phyloP scores from a whole-genome alignment of 2,329 filamentous ascomycete species.

The Zymoseptoria pseudotritici region DNA sequence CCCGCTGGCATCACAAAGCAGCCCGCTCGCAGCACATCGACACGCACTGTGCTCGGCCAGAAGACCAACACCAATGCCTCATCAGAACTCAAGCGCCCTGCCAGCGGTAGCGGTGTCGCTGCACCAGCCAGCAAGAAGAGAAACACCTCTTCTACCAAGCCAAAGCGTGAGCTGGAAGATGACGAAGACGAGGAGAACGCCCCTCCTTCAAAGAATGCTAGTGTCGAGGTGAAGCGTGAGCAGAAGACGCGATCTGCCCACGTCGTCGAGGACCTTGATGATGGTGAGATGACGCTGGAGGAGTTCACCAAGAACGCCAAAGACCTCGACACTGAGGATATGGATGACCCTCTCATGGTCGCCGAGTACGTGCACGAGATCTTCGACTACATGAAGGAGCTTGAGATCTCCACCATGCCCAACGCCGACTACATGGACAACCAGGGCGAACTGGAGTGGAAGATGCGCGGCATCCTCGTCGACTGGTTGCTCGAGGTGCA shows the following conservation, averaged over 20 bases:
- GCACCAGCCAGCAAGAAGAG: constrained; percentile 62
- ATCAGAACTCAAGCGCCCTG: constrained; percentile 62
- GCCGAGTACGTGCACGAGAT: constrained; percentile 96
- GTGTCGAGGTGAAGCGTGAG: constrained; percentile 35
- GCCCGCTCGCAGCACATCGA: constrained; percentile 43
- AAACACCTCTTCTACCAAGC: constrained; percentile 47
- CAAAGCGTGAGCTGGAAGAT: constrained; percentile 41
- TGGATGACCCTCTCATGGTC: constrained; percentile 94
- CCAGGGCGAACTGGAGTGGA: constrained; percentile 94
- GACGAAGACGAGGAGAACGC: constrained; percentile 57
- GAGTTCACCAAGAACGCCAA: constrained; percentile 41
- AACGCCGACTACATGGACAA: constrained; percentile 93
- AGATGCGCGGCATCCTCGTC: constrained; percentile 92
- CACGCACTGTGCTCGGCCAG: constrained; percentile 54
- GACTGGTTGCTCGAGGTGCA: constrained; percentile 99
- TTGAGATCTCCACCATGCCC: constrained; percentile 73
- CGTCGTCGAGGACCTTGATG: constrained; percentile 27
- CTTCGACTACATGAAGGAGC: constrained; percentile 85
- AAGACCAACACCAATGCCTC: constrained; percentile 62
- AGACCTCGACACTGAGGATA: constrained; percentile 76
- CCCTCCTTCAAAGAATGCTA: constrained; percentile 54
- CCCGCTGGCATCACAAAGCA: constrained; percentile 74
- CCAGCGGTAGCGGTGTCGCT: constrained; percentile 60
- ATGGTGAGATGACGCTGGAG: constrained; percentile 30
- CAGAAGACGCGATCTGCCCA: constrained; percentile 34